Evolutionary conservation across 1,139 yeast species (phyloP).

Genomic region (Geotrichum fermentans): DNA sequence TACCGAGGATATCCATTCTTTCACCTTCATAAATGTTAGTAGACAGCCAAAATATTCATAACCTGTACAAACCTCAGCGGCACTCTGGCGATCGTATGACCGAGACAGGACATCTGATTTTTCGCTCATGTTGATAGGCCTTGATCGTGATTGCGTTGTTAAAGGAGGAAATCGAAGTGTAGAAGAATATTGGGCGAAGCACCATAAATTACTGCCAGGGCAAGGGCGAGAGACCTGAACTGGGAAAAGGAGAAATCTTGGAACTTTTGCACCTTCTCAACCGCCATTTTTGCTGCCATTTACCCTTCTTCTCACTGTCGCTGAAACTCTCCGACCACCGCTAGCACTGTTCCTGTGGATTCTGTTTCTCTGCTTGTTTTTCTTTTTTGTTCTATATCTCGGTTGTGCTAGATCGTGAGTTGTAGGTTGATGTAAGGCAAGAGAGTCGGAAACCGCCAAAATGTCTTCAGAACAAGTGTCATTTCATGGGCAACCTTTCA

Average conservation of each 20-base stretch:
- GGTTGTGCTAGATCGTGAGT: no score
- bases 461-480: slow-evolving; percentile 15
- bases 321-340: no score
- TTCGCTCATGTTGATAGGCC: slow-evolving; percentile 2
- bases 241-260: slow-evolving; percentile 2
- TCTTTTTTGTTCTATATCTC: no score
- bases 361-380: no score
- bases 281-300: neutral
- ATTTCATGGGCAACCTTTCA: neutral
- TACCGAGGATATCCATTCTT: slow-evolving; percentile 31
- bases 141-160: no score
- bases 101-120: slow-evolving; percentile 6
- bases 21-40: slow-evolving; percentile 21
- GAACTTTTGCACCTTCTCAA: neutral
- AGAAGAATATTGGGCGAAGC: slow-evolving; percentile 1
- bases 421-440: neutral
- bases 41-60: no score
- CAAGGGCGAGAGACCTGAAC: neutral
- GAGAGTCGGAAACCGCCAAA: neutral
- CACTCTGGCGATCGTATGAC: slow-evolving; percentile 2
- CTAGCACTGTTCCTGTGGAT: no score
- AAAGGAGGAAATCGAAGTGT: no score
- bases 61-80: slow-evolving; percentile 17
- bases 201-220: neutral
- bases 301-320: no score